phyloP scores from a whole-genome alignment of 768 basidiomycete genomes.

The Boletus fagicola region DNA sequence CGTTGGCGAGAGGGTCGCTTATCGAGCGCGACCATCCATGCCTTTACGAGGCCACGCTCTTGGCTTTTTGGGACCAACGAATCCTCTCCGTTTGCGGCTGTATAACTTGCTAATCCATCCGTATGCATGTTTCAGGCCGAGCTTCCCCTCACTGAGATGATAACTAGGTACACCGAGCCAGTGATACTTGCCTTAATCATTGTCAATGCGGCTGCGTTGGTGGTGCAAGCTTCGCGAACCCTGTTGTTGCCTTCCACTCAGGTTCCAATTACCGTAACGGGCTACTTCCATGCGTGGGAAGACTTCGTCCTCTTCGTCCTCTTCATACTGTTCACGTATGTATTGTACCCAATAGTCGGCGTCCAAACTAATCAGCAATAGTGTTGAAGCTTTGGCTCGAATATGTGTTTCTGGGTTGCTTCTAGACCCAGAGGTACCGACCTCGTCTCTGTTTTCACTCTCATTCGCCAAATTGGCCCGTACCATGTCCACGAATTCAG shows the following conservation, averaged over 20 bases:
- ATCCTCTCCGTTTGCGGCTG: constrained; percentile 57
- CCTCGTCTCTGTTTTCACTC: constrained; percentile 47
- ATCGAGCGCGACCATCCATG: constrained; percentile 42
- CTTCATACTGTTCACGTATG: constrained; percentile 82
- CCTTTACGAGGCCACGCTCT: constrained; percentile 78
- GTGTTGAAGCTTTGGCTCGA: constrained; percentile 82
- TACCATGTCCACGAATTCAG: constrained; percentile 28
- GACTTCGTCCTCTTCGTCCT: constrained; percentile 82
- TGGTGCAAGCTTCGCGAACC: constrained; percentile 71
- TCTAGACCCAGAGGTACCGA: constrained; percentile 74
- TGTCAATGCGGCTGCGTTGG: constrained; percentile 75
- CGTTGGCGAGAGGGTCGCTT: constrained; percentile 28
- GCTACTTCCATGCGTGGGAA: constrained; percentile 89
- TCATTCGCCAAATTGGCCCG: constrained; percentile 29
- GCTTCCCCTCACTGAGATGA: not conserved
- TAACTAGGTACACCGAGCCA: constrained; percentile 80
- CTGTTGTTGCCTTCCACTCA: constrained; percentile 49
- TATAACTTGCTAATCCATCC: constrained; percentile 67
- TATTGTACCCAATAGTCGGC: constrained; percentile 25
- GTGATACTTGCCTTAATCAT: constrained; percentile 80
- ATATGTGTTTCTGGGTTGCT: constrained; percentile 89
- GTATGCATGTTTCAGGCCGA: constrained; percentile 46
- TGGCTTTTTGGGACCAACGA: constrained; percentile 71
- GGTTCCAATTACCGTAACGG: constrained; percentile 46
- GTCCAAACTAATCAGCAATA: constrained; percentile 29